phyloP scores from a whole-genome alignment of 2,329 filamentous ascomycete species.

The Chlorencoelia australis region DNA sequence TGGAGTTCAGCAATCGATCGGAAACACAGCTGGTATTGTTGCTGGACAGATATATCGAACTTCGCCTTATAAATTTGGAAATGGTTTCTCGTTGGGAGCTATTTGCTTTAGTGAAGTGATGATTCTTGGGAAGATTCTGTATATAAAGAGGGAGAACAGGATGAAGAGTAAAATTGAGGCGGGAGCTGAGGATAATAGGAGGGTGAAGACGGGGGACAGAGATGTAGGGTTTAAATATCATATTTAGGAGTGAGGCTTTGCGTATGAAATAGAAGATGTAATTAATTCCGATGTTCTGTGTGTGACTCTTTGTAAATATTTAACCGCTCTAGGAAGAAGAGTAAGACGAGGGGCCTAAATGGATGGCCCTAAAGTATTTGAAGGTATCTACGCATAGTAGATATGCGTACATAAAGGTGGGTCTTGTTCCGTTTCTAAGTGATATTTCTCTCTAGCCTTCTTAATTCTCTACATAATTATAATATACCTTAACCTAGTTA shows the following conservation, averaged over 20 bases:
- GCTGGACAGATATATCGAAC: slow-evolving; percentile 18
- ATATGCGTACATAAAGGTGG: no score
- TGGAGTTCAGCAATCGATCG: slow-evolving; percentile 36
- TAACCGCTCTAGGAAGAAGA: no score
- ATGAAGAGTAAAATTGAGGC: slow-evolving; percentile 30
- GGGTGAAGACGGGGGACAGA: slow-evolving; percentile 36
- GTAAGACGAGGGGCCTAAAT: no score
- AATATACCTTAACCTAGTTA: no score
- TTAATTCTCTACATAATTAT: no score
- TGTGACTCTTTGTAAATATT: no score
- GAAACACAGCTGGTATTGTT: slow-evolving; percentile 37
- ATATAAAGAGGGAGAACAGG: slow-evolving; percentile 33
- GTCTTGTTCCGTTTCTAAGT: no score
- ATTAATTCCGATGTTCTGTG: no score
- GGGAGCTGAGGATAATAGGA: slow-evolving; percentile 36
- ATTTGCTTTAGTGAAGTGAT: slow-evolving; percentile 19
- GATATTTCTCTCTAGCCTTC: no score
- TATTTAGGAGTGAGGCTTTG: slow-evolving; percentile 8
- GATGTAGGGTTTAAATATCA: slow-evolving; percentile 40
- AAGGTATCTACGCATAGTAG: no score
- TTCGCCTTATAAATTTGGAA: slow-evolving; percentile 17
- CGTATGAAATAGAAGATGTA: not conserved
- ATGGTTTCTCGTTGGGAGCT: slow-evolving; percentile 17
- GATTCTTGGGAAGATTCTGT: slow-evolving; percentile 32
- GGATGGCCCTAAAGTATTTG: no score